Base-by-base conservation (phyloP, 345 rosid species). In the Camelina sativa region DNA sequence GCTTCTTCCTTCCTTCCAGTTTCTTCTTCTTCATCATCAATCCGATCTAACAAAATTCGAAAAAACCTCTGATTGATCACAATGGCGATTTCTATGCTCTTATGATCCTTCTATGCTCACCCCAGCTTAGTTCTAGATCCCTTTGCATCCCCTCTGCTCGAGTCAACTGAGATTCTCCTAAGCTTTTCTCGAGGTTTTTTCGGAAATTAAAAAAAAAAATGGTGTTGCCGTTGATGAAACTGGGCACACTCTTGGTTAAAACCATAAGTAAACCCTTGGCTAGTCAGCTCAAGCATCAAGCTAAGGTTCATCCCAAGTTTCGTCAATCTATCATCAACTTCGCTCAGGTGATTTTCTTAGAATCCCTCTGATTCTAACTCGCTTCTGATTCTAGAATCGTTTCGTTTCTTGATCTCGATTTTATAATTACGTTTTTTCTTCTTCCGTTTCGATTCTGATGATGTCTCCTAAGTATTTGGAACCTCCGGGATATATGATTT, bases 231-330 rank as follows among this genome's bases (percentile, higher is more conserved):
- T 44, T 88, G 23, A 19, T 90, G 74, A 92, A 92, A 76, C 85
- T 92, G 3, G 97, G 96, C 30, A 88, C 96, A 7, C 85, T 92
- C 22, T 79, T 58, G 19, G 78, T 92, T 35, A 92, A 83, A 79
- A 88, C 96, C 17, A 65, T 89, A 17, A 90, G 94, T 81, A 92
- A 90, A 30, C 97, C 97, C 0, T 34, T 90, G 20, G 97, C 97
- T 0, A 72, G 59, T 58, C 86, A 81, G 83, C 89, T 92, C 73
- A 92, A 92, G 80, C 88, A 90, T 32, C 96, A 88, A 62, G 94
- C 96, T 11, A 82, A 87, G n/a, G 54, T 70, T n/a, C 89, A 90
- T 77, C 96, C 96, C 8, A 80, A 81, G 74, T 92, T 92, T 72
- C 97, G 97, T 10, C 81, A 85, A 57, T 71, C 76, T 62, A 92